Conservation (phyloP, 169 alveolate genomes). For the Cryptosporidium parvum region DNA sequence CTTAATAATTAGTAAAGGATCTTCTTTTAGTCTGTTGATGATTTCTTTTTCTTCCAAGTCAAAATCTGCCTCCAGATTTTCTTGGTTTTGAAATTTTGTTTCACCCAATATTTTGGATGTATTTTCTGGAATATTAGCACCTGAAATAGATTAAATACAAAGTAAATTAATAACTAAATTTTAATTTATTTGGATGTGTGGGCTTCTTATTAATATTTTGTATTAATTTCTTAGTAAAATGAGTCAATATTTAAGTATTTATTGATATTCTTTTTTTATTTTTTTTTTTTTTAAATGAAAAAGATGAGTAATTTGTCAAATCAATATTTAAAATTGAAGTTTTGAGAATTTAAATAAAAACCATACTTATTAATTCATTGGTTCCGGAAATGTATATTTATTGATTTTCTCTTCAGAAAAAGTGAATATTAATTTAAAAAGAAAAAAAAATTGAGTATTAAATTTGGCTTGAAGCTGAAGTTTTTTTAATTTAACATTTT, state of each 20-base stretch:
- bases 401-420: too few relatives aligned
- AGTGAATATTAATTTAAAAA: too few relatives aligned
- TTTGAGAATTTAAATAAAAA: too few relatives aligned
- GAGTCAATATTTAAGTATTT: not conserved
- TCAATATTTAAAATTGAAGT: too few relatives aligned
- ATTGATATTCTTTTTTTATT: not conserved
- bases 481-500: too few relatives aligned
- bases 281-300: too few relatives aligned
- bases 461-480: too few relatives aligned
- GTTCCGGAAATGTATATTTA: too few relatives aligned
- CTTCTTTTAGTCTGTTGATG: slow-evolving; percentile 54
- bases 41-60: slow-evolving; percentile 40
- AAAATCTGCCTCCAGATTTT: not conserved
- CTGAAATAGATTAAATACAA: not conserved
- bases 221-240: too few relatives aligned
- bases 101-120: slow-evolving; percentile 43
- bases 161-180: not conserved
- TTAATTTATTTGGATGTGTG: not conserved
- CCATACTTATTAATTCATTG: too few relatives aligned
- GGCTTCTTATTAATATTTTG: not conserved
- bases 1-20: slow-evolving; percentile 52
- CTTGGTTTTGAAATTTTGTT: not conserved
- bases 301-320: too few relatives aligned
- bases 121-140: slow-evolving; percentile 56
- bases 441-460: too few relatives aligned